Evolutionary conservation across 2,329 filamentous ascomycete genomes (phyloP).

Genomic region (Botryosphaeria dothidea): DNA sequence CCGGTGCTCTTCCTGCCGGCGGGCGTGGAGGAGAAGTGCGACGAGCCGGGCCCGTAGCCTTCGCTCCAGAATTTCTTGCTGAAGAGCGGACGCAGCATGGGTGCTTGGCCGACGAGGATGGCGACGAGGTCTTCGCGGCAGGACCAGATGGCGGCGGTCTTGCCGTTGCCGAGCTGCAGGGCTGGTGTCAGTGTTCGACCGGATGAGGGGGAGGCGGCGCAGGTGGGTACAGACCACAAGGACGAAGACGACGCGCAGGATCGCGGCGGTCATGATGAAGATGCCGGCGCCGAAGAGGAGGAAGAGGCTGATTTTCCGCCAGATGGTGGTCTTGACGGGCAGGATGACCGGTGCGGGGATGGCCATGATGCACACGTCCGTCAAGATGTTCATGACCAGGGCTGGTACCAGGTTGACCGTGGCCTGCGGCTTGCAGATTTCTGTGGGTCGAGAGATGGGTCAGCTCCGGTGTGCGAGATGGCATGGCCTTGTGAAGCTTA

Average conservation of each 20-base stretch:
- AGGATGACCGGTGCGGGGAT: constrained; percentile 39
- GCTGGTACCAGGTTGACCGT: constrained; percentile 34
- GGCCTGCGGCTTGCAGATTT: constrained; percentile 36
- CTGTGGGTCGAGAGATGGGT: constrained; percentile 4
- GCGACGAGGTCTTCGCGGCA: constrained; percentile 42
- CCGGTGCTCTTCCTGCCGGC: not conserved
- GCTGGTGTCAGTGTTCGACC: not conserved
- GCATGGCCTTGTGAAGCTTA: constrained; percentile 23
- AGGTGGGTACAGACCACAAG: constrained; percentile 28
- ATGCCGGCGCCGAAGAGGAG: constrained; percentile 36
- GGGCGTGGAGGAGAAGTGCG: constrained; percentile 5
- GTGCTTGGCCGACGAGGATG: constrained; percentile 40
- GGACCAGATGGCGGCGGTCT: constrained; percentile 39
- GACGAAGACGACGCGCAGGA: constrained; percentile 29
- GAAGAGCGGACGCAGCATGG: constrained; percentile 35
- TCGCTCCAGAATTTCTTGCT: constrained; percentile 22
- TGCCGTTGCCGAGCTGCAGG: constrained; percentile 21
- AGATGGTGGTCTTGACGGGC: constrained; percentile 30
- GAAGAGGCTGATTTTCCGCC: constrained; percentile 33
- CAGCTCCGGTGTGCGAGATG: too few species aligned
- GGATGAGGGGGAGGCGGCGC: not conserved
- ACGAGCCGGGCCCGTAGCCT: not conserved
- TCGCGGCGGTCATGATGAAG: constrained; percentile 37
- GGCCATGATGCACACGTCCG: constrained; percentile 38
- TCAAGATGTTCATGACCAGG: constrained; percentile 36